Base-by-base conservation (phyloP, 2,329 filamentous ascomycete genomes). In the Exophiala mesophila region DNA sequence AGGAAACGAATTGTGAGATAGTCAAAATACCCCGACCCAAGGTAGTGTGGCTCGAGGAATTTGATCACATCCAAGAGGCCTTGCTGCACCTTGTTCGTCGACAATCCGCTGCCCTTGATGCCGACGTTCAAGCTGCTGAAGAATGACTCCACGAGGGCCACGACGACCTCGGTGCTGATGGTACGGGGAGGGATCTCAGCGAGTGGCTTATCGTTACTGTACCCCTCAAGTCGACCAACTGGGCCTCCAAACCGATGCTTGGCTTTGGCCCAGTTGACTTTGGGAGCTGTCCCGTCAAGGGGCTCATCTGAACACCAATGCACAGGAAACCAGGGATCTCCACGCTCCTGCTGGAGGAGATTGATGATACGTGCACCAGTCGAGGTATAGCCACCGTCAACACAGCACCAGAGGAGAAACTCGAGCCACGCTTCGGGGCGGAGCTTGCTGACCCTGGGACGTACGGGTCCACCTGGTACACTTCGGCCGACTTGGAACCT, bases 111-210 rank as follows among this genome's bases (percentile, higher is more conserved):
- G 13, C 17, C 13, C 10, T 13, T 19, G 59, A 60, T 40, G 49
- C 55, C 47, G 53, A 66, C 21, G 32, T 69, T 70, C 16, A 69
- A 52, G 40, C 66, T 67, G 45, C 70, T 74, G 29, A 72, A 55
- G 10, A 78, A 56, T 12, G 69, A 72, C 52, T 78, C 73, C 20
- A 78, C 61, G 29, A 78, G 68, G 4, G 74, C 72, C 38, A 70
- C 63, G 18, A 80, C 67, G 8, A 81, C 69, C 58, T 82, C 78
- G 30, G 67, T 66, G 54, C 76, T 80, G 53, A 82, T 70, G 0
- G 73, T 78, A 36, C 65, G 60, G 30, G 49, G 46, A 2, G 63
- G 67, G 23, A 70, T 61, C n/a, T 67, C 66, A 20, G 62, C 56
- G 45, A 69, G 66, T 2, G 61, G 49, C 18, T 54, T 40, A 13